These are phyloP conservation scores for Nemania sp. DNA, from an alignment of 2,329 filamentous ascomycete genomes.

Conservation along the genomic window DNA sequence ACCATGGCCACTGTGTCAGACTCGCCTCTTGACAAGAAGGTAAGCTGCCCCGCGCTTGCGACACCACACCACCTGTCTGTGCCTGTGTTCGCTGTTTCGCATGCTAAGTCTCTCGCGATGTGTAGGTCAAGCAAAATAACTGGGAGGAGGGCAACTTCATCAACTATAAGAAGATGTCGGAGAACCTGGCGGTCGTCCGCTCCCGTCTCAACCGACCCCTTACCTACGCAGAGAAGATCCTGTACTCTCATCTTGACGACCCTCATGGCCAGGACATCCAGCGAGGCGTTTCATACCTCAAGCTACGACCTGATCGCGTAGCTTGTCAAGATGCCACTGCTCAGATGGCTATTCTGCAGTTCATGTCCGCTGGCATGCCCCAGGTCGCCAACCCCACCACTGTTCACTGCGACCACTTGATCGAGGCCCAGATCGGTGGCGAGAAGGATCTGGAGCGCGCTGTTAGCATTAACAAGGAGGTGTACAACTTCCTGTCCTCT, in stretches of 20 bases:
- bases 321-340: slow-evolving; percentile 99
- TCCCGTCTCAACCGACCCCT: slow-evolving; percentile 87
- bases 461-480: slow-evolving; percentile 95
- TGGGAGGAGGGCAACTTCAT: slow-evolving; percentile 96
- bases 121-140: slow-evolving; percentile 87
- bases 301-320: slow-evolving; percentile 94
- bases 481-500: slow-evolving; percentile 94
- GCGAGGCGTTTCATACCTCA: slow-evolving; percentile 93
- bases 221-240: slow-evolving; percentile 96
- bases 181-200: slow-evolving; percentile 92
- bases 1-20: slow-evolving; percentile 84
- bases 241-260: slow-evolving; percentile 98
- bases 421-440: slow-evolving; percentile 93
- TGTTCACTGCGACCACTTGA: slow-evolving; percentile 99
- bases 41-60: slow-evolving; percentile 40
- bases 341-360: slow-evolving; percentile 99
- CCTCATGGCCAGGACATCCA: slow-evolving; percentile 95
- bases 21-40: slow-evolving; percentile 88
- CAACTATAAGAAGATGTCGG: slow-evolving; percentile 99
- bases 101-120: slow-evolving; percentile 36
- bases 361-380: slow-evolving; percentile 98
- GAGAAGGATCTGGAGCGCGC: slow-evolving; percentile 91
- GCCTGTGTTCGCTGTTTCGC: neutral
- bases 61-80: neutral
- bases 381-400: slow-evolving; percentile 92